Base-by-base conservation (phyloP, 257 asterid species). In the Avicennia marina region DNA sequence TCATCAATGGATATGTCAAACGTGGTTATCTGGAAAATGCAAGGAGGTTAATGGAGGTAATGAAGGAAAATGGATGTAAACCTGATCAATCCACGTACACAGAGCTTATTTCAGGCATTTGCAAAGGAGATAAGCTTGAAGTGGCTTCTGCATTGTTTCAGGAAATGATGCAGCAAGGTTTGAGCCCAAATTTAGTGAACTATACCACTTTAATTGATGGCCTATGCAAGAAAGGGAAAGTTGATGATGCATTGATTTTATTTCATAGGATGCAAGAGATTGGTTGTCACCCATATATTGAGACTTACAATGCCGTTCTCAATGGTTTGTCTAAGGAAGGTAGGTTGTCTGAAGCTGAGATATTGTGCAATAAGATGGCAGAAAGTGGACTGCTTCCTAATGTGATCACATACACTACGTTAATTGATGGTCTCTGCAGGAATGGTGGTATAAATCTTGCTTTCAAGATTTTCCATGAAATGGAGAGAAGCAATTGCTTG, bases 351-450 rank as follows among this genome's bases (percentile, higher is more conserved):
- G 96, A 85, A 71, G 91, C 83, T 43, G 79, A 76, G 74, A 57
- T 64, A 61, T 65, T 85, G 40, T 80, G 70, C 47, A 62, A 60
- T 69, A 72, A 79, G 74, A 76, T 90, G 75, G 43, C 74, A 27
- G 87, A 79, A 76, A 73, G 51, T 24, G 94, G 90, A 50, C 65
- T 83, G 46, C 73, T 72, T 48, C 88, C 94, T 41, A 90, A 81
- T 73, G 86, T 87, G 52, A 78, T 87, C 32, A 90, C 96, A 18
- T 90, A 87, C 72, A 75, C 91, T 51, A 78, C 89, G 57, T 50
- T 90, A 72, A 72, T 90, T 57, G 85, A 87, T 66, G 96, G 95
- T 41, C 85, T 87, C 68, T 85, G 95, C 70, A 83, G 76, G 81
- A 81, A 75, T 45, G 82, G 77, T 13, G 81, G 73, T 61, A 73